Conservation (phyloP, 2,329 filamentous ascomycete species). For the Aspergillus texensis region DNA sequence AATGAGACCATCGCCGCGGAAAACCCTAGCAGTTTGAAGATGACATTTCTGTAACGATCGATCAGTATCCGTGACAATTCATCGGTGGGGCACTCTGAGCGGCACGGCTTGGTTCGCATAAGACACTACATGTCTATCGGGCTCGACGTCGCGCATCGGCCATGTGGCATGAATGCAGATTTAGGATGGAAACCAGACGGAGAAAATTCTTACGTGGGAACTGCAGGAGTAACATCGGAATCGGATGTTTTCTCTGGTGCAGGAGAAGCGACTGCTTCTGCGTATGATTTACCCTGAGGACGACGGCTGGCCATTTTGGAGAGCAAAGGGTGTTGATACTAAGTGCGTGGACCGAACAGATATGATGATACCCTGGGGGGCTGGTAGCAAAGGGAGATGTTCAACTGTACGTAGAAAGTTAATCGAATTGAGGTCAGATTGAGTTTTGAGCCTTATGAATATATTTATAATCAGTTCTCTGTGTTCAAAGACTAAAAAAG, state of each 20-base stretch:
- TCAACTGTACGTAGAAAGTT: neutral
- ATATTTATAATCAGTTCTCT: neutral
- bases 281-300: conserved; percentile 32
- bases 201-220: conserved; percentile 67
- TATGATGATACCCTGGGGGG: neutral
- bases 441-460: neutral
- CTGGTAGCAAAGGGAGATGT: neutral
- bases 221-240: conserved; percentile 78
- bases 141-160: conserved; percentile 1
- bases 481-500: neutral
- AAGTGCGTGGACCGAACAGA: conserved; percentile 1
- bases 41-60: conserved; percentile 66
- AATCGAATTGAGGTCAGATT: neutral
- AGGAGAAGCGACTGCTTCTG: conserved; percentile 33
- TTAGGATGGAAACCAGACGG: conserved; percentile 2
- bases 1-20: conserved; percentile 87
- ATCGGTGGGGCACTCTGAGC: neutral
- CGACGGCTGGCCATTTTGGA: conserved; percentile 37
- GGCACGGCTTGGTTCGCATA: neutral
- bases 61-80: conserved; percentile 2
- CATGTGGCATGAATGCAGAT: conserved; percentile 12
- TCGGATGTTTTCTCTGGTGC: conserved; percentile 51
- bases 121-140: neutral
- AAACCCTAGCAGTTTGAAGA: conserved; percentile 86
- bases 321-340: neutral